Conservation (phyloP, 2,329 filamentous ascomycete genomes). For the Colletotrichum sp. region DNA sequence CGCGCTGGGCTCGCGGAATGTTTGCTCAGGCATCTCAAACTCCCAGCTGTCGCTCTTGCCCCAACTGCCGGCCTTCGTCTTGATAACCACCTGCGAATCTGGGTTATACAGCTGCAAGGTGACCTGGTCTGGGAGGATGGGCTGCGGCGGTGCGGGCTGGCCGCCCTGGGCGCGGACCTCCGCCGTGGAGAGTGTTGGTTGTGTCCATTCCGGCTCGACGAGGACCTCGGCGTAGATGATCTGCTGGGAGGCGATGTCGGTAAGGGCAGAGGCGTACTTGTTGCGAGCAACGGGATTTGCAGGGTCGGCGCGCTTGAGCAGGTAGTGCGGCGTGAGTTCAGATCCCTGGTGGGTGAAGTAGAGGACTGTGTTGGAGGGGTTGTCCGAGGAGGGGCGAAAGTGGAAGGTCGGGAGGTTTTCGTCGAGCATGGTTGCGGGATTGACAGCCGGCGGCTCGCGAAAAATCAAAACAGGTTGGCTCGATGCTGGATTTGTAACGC, state of each 20-base stretch:
- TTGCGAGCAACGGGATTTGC: slow-evolving; percentile 73
- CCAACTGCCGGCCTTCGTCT: slow-evolving; percentile 77
- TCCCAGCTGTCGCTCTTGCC: slow-evolving; percentile 84
- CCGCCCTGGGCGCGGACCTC: slow-evolving; percentile 76
- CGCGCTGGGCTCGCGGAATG: slow-evolving; percentile 80
- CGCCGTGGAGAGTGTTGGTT: slow-evolving; percentile 80
- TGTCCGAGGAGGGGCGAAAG: slow-evolving; percentile 57
- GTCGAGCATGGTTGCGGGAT: slow-evolving; percentile 73
- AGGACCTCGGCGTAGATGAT: slow-evolving; percentile 89
- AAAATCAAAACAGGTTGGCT: neutral
- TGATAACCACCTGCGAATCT: slow-evolving; percentile 79
- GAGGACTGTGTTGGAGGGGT: slow-evolving; percentile 61
- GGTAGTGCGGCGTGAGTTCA: slow-evolving; percentile 80
- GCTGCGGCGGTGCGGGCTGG: slow-evolving; percentile 63
- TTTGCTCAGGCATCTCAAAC: slow-evolving; percentile 88
- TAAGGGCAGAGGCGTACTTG: slow-evolving; percentile 85
- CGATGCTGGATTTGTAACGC: neutral
- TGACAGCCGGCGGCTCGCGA: neutral
- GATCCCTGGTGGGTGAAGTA: slow-evolving; percentile 76
- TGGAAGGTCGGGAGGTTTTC: slow-evolving; percentile 85
- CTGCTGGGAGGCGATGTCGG: slow-evolving; percentile 80
- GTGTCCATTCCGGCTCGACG: slow-evolving; percentile 84
- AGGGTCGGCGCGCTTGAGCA: slow-evolving; percentile 79
- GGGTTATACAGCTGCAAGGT: slow-evolving; percentile 93
- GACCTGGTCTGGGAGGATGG: slow-evolving; percentile 79